Percentiles rank a stretch among this genome's conserved stretches.
phyloP scores from a whole-genome alignment of 2,329 filamentous ascomycete genomes.

The Sphaceloma murrayae region DNA sequence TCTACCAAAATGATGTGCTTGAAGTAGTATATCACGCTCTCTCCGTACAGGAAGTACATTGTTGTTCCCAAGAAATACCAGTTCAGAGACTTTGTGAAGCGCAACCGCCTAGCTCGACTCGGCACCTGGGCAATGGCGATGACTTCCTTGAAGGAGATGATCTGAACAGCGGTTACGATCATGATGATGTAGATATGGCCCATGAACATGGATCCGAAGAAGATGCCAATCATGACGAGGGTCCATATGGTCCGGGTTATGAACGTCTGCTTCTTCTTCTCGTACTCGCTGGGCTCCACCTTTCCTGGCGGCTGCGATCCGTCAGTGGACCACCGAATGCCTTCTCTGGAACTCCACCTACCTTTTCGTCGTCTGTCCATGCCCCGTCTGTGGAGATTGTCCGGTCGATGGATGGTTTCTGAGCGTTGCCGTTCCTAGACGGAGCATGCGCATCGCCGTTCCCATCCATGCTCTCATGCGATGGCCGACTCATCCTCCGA shows the following conservation, averaged over 20 bases:
- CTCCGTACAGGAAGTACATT: conserved; percentile 98
- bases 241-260: conserved; percentile 96
- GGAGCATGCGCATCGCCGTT: conserved; percentile 45
- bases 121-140: conserved; percentile 96
- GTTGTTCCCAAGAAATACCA: conserved; percentile 99
- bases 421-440: conserved; percentile 33
- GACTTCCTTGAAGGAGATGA: conserved; percentile 97
- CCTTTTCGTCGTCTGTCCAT: conserved; percentile 21
- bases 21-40: conserved; percentile 99
- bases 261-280: conserved; percentile 98
- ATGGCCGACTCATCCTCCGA: conserved; percentile 51
- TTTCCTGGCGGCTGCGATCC: conserved; percentile 16
- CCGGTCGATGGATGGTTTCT: conserved; percentile 18
- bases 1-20: conserved; percentile 97
- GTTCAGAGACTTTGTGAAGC: conserved; percentile 91
- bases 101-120: conserved; percentile 78
- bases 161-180: conserved; percentile 86
- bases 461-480: conserved; percentile 53
- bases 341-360: neutral
- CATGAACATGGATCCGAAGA: conserved; percentile 87
- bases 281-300: conserved; percentile 59
- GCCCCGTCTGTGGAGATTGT: conserved; percentile 18
- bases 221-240: conserved; percentile 88
- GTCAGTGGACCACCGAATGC: neutral
- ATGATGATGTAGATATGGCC: conserved; percentile 96